These are phyloP conservation scores for Lumnitzera littorea DNA, from an alignment of 345 rosid species.

Conservation along the genomic window DNA sequence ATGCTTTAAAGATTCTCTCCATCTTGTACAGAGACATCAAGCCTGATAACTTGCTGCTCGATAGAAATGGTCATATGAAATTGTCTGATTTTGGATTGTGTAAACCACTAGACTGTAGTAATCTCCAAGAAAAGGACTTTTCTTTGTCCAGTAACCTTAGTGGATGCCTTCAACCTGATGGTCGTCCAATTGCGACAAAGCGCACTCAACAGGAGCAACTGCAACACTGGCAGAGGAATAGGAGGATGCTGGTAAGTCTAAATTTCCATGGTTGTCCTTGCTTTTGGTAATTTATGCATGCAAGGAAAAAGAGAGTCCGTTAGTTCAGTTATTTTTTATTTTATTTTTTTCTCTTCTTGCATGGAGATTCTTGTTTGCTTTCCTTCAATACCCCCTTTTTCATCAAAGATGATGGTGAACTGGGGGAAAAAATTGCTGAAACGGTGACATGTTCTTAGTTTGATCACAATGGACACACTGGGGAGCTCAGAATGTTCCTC, in stretches of 20 bases:
- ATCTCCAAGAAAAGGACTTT: slow-evolving; percentile 91
- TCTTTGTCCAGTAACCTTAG: slow-evolving; percentile 49
- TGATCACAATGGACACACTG: too few species aligned
- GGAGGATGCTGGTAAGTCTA: slow-evolving; percentile 85
- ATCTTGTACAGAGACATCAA: slow-evolving; percentile 75
- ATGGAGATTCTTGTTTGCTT: too few species aligned
- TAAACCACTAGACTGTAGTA: slow-evolving; percentile 94
- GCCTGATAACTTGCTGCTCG: slow-evolving; percentile 95
- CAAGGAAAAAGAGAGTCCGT: neutral
- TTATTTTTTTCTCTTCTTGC: too few species aligned
- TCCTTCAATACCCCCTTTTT: too few species aligned
- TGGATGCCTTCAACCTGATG: slow-evolving; percentile 72
- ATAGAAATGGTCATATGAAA: slow-evolving; percentile 91
- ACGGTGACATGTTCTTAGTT: too few species aligned
- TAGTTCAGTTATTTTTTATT: too few species aligned
- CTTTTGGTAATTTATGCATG: neutral
- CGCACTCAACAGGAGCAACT: slow-evolving; percentile 90
- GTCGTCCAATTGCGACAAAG: slow-evolving; percentile 64
- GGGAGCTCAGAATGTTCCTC: too few species aligned
- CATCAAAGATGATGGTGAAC: too few species aligned
- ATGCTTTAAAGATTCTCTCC: neutral
- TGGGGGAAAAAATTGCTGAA: too few species aligned
- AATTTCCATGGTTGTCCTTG: neutral
- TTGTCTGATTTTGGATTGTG: slow-evolving; percentile 96
- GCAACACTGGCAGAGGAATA: slow-evolving; percentile 90